Evolutionary conservation across 345 rosid species (phyloP), one percentile per base, ranked within the genome.

Genomic region (Eucalyptus urophylla): DNA sequence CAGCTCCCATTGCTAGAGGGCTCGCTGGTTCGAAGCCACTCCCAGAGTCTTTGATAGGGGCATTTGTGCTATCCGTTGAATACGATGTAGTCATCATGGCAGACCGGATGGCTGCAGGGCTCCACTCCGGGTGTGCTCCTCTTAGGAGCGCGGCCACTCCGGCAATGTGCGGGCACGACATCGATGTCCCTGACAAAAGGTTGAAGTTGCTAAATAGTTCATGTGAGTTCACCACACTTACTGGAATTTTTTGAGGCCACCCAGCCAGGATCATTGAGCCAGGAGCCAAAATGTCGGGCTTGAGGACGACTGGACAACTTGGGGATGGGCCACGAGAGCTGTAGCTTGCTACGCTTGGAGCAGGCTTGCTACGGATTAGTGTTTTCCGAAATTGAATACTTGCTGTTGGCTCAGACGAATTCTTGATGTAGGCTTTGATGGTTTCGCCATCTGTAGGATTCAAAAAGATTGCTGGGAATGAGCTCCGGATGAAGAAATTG

Each of bases 141-240:
- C 92, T 94, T 17, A 93, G 88, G 80, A 94, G 92, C 14, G 96
- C 95, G 24, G 94, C 97, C 80, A 95, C 89, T 19, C 95, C 95
- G 14, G 96, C 90, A 29, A 91, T 90, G 89, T 95, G 97, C 21
- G 95, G 95, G 72, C 95, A 94, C 47, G 95, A 92, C 95, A 94
- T 95, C 86, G 94, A 94, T 14, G 94, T 93, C 40, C 95, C 97
- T 4, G 95, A 93, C 88, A 92, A 83, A 69, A 95, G 89, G 90
- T 91, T 91, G 86, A 91, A 93, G 87, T 90, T 87, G 87, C 86
- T 92, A 29, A 88, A 92, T 88, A 87, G 50, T 54, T 21, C 54
- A 50, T 54, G 31, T 43, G 69, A n/a, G 47, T 89, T 81, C 33
- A 90, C 81, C 29, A 19, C 31, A 27, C 91, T 49, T 3, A 90